Conservation (phyloP, 257 asterid genomes). For the Paraleonurus japonicus region DNA sequence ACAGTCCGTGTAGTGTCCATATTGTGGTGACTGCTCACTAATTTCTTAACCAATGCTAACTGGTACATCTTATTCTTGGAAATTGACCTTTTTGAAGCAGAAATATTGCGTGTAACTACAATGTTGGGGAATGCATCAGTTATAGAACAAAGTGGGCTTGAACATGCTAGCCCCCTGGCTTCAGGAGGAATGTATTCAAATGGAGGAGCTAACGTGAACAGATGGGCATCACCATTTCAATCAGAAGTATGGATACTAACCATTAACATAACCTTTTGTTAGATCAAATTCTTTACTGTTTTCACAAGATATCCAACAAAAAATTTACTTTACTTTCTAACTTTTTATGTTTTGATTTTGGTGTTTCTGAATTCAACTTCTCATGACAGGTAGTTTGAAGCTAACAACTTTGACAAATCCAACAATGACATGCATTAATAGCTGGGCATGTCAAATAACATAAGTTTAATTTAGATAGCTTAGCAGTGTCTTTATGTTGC, state of each 20-base stretch:
- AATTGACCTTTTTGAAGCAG: slow-evolving; percentile 99
- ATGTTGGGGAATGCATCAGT: slow-evolving; percentile 98
- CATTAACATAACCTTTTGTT: slow-evolving; percentile 83
- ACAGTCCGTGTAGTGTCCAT: slow-evolving; percentile 63
- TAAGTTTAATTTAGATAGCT: slow-evolving; percentile 23
- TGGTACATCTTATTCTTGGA: slow-evolving; percentile 97
- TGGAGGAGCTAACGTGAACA: slow-evolving; percentile 99
- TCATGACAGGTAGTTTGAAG: slow-evolving; percentile 54
- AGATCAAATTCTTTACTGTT: slow-evolving; percentile 61
- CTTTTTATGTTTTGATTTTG: slow-evolving; percentile 34
- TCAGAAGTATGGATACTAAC: slow-evolving; percentile 99
- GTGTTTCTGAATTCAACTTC: slow-evolving; percentile 38
- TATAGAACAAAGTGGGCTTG: slow-evolving; percentile 99
- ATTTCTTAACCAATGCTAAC: slow-evolving; percentile 89
- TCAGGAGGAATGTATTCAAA: slow-evolving; percentile 96
- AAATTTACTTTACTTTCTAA: slow-evolving; percentile 34
- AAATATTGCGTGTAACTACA: slow-evolving; percentile 98
- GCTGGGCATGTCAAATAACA: slow-evolving; percentile 21
- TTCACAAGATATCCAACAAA: slow-evolving; percentile 47
- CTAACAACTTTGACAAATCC: slow-evolving; percentile 42
- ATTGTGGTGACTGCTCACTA: slow-evolving; percentile 78
- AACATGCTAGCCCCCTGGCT: slow-evolving; percentile 99
- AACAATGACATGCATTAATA: slow-evolving; percentile 36
- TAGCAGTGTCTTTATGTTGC: slow-evolving; percentile 19
- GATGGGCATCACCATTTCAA: slow-evolving; percentile 97